Conservation (phyloP, 768 basidiomycete genomes). For the Lactarius akahatsu region DNA sequence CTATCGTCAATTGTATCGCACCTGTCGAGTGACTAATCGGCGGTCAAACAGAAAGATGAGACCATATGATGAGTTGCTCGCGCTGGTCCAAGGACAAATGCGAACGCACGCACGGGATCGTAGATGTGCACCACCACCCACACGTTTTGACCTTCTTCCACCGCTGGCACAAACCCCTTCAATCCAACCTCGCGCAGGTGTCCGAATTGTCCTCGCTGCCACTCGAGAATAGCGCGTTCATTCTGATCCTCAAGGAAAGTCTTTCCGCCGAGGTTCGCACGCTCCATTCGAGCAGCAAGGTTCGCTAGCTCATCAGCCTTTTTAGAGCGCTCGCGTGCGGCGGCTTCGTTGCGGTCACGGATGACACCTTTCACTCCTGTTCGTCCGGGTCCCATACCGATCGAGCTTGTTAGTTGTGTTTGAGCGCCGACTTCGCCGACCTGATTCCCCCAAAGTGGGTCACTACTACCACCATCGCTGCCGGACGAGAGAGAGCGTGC, state of each 20-base stretch:
- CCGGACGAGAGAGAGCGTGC: constrained; percentile 53
- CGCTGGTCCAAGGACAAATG: constrained; percentile 1
- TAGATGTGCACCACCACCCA: constrained; percentile 90
- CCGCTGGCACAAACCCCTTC: constrained; percentile 67
- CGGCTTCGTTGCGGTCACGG: constrained; percentile 74
- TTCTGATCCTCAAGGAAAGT: constrained; percentile 78
- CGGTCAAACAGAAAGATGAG: not conserved
- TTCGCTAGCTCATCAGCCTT: constrained; percentile 52
- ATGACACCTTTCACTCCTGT: constrained; percentile 91
- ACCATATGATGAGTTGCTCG: not conserved
- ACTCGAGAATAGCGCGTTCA: constrained; percentile 38
- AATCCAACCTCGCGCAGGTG: constrained; percentile 79
- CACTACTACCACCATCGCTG: constrained; percentile 55
- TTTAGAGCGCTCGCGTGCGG: constrained; percentile 51
- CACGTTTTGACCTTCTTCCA: constrained; percentile 61
- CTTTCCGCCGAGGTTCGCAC: constrained; percentile 60
- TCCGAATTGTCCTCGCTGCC: constrained; percentile 62
- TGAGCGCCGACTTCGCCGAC: constrained; percentile 42
- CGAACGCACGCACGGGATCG: constrained; percentile 59
- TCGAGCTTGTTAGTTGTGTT: constrained; percentile 51
- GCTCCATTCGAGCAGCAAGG: constrained; percentile 60
- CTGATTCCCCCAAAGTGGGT: constrained; percentile 38
- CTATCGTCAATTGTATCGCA: constrained; percentile 71
- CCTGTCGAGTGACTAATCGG: constrained; percentile 65
- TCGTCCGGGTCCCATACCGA: constrained; percentile 82